A percentile compares a stretch with the other conserved stretches of the same genome.
phyloP scores from a whole-genome alignment of 495 filamentous ascomycete genomes.

The Tuber umbilicatum region DNA sequence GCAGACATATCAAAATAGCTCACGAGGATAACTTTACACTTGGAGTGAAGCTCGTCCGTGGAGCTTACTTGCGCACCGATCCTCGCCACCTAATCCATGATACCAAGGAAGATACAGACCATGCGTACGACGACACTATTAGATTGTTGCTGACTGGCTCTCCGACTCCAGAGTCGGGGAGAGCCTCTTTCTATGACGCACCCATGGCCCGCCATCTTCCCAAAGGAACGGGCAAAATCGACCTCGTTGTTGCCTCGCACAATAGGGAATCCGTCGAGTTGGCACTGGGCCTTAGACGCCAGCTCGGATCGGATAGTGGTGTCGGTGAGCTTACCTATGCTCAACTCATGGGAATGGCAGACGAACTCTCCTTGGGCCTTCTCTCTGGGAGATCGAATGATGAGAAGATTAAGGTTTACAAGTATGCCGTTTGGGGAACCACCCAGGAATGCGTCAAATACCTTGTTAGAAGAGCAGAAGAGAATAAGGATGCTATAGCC shows the following conservation, averaged over 20 bases:
- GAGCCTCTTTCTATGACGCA: conserved; percentile 22
- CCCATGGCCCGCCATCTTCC: conserved; percentile 9
- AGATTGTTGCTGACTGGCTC: conserved; percentile 28
- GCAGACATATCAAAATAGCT: conserved; percentile 60
- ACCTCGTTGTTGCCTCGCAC: conserved; percentile 79
- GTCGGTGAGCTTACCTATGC: conserved; percentile 67
- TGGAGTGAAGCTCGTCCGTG: conserved; percentile 86
- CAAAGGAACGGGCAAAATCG: conserved; percentile 15
- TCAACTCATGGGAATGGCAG: conserved; percentile 94
- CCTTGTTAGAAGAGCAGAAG: conserved; percentile 71
- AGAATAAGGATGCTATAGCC: conserved; percentile 83
- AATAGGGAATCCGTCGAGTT: conserved; percentile 74
- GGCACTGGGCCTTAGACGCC: conserved; percentile 50
- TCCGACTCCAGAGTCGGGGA: conserved; percentile 1
- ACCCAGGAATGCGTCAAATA: conserved; percentile 93
- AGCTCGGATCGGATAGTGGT: conserved; percentile 36
- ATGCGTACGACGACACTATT: conserved; percentile 48
- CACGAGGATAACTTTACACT: conserved; percentile 64
- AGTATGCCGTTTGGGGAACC: conserved; percentile 87
- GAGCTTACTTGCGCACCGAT: conserved; percentile 80
- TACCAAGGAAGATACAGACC: conserved; percentile 74
- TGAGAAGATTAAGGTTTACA: conserved; percentile 60
- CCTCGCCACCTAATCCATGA: conserved; percentile 70
- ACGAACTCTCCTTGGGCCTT: conserved; percentile 81
- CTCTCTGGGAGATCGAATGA: conserved; percentile 50